A percentile compares a stretch with the other conserved stretches of the same genome.
Evolutionary conservation across 345 rosid species (phyloP).

Genomic region (Ricinus communis): DNA sequence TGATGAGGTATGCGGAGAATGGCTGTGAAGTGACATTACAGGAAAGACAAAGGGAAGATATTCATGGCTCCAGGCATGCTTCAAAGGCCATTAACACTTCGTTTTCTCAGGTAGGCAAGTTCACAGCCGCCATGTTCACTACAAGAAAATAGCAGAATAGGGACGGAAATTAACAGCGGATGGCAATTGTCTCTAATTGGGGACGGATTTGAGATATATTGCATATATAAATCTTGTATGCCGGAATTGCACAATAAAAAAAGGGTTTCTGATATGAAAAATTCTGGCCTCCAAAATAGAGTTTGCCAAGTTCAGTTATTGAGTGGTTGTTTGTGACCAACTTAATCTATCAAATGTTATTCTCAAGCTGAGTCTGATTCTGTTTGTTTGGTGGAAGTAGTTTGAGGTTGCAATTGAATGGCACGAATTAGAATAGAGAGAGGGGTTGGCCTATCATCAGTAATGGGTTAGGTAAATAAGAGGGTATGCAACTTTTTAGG

Average conservation of each 20-base stretch:
- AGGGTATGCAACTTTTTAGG: background rate
- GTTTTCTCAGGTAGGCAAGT: background rate
- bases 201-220: no score
- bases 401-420: background rate
- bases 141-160: no score
- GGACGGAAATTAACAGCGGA: no score
- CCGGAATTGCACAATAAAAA: no score
- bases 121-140: no score
- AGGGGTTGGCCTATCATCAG: no score
- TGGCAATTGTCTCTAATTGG: no score
- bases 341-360: no score
- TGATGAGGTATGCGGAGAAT: slow-evolving; percentile 15
- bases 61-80: background rate
- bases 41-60: slow-evolving; percentile 3
- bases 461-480: background rate
- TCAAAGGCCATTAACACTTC: slow-evolving; percentile 5
- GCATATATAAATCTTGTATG: no score
- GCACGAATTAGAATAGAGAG: background rate
- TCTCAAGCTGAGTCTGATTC: no score
- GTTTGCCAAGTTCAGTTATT: no score
- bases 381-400: background rate
- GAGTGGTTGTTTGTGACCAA: no score
- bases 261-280: background rate
- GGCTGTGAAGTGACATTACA: background rate
- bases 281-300: background rate